Evolutionary conservation across 352 stramenopile genomes (phyloP), one percentile per base, ranked within the genome.

Genomic region (Phytopythium cucurbitacearum): DNA sequence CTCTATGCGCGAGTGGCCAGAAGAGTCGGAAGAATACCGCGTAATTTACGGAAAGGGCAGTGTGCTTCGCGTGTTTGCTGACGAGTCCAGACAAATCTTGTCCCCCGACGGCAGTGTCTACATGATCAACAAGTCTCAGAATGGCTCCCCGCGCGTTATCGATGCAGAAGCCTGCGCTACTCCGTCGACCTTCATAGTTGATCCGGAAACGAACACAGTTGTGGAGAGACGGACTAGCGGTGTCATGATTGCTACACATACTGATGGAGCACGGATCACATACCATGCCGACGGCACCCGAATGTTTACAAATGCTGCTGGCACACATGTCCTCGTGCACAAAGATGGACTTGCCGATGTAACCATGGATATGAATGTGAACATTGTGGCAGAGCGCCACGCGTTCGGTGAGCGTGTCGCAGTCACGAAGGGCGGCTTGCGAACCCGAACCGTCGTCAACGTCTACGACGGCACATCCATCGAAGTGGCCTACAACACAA

Each of bases 401-500:
- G 73, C 79, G 5, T 48, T 53, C 10, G 82, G 79, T 3, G 64
- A 89, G 45, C 67, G 66, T 48, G 75, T 89, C 9, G 77, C 76
- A 15, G 69, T 92, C 32, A 88, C 77, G 6, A 90, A 90, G 44
- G 79, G 82, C 13, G 82, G 82, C 3, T 53, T 90, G 16, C 79
- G 80, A 12, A 67, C 69, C 0, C 74, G 82, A 11, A 84, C 67
- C 52, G 53, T 80, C 39, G 56, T 89, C 11, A 68, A 73, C 8
- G 42, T 69, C 5, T 65, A 71, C 15, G 77, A 92, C 16, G 82
- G 80, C 51, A 88, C 82, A 10, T 37, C 55, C n/a, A 57, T 89
- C 4, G 67, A 87, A 39, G 59, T 87, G 36, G 71, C 73, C 42
- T 92, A 92, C 59, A 87, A 92, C 48, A 90, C 82, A 28, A 82